phyloP scores from a whole-genome alignment of 2,329 filamentous ascomycete genomes.

The Coniella lustricola region DNA sequence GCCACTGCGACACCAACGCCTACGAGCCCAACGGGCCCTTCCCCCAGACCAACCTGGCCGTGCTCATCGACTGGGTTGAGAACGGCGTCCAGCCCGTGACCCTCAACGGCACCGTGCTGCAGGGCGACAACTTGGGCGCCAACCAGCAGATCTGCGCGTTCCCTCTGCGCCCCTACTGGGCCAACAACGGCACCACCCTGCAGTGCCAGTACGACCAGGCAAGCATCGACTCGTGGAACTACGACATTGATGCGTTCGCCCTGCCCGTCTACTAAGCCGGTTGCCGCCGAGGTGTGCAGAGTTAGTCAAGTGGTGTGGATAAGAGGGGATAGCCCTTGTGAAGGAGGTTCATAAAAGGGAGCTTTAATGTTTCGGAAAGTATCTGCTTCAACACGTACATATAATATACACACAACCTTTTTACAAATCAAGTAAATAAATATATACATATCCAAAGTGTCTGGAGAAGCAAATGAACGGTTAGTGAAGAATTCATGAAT shows the following conservation, averaged over 20 bases:
- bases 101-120: constrained; percentile 26
- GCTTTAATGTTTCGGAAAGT: background rate
- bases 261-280: constrained; percentile 16
- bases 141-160: constrained; percentile 33
- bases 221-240: constrained; percentile 14
- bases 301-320: too few relatives aligned
- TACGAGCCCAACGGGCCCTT: constrained; percentile 38
- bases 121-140: constrained; percentile 26
- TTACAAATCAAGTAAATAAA: background rate
- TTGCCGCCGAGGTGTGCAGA: too few relatives aligned
- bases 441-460: too few relatives aligned
- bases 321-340: too few relatives aligned
- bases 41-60: constrained; percentile 17
- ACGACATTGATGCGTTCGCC: constrained; percentile 14
- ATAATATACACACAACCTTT: background rate
- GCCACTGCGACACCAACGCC: constrained; percentile 38
- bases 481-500: too few relatives aligned
- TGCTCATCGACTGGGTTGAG: constrained; percentile 43
- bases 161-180: constrained; percentile 36
- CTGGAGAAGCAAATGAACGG: too few relatives aligned
- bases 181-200: constrained; percentile 21
- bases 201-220: constrained; percentile 15
- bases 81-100: constrained; percentile 35
- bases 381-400: background rate
- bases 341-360: too few relatives aligned